These are phyloP conservation scores for Nannizzia gypsea DNA, from an alignment of 2,329 filamentous ascomycete species.

Conservation along the genomic window DNA sequence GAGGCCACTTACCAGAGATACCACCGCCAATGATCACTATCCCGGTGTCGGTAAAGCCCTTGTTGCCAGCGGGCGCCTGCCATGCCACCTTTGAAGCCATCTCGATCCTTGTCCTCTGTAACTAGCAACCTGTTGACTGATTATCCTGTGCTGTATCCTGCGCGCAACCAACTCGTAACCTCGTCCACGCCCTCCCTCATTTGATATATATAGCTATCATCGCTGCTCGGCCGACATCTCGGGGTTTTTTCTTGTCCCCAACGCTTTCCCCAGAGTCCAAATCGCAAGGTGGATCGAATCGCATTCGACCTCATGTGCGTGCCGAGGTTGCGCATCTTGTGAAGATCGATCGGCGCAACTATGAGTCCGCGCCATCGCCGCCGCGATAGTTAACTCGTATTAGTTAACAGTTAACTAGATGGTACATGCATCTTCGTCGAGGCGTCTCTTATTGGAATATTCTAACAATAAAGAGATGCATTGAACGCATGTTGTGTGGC, in stretches of 20 bases:
- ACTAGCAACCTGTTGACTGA: background rate
- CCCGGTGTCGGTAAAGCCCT: slow-evolving; percentile 40
- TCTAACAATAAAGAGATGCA: background rate
- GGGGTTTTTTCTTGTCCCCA: background rate
- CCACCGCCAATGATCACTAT: slow-evolving; percentile 49
- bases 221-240: background rate
- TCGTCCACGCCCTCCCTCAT: background rate
- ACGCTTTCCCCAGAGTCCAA: background rate
- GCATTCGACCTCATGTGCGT: background rate
- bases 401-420: no score
- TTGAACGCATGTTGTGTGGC: background rate
- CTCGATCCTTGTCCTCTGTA: background rate
- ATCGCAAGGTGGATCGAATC: background rate
- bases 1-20: slow-evolving; percentile 33
- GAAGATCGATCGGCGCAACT: background rate
- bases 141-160: no score
- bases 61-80: slow-evolving; percentile 27
- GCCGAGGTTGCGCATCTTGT: background rate
- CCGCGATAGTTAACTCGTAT: background rate
- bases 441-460: no score
- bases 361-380: background rate
- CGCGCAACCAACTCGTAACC: background rate
- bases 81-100: background rate
- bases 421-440: no score
- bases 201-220: background rate